Conservation (phyloP, 1,284 basidiomycete genomes). For the Ceratobasidium sp. region DNA sequence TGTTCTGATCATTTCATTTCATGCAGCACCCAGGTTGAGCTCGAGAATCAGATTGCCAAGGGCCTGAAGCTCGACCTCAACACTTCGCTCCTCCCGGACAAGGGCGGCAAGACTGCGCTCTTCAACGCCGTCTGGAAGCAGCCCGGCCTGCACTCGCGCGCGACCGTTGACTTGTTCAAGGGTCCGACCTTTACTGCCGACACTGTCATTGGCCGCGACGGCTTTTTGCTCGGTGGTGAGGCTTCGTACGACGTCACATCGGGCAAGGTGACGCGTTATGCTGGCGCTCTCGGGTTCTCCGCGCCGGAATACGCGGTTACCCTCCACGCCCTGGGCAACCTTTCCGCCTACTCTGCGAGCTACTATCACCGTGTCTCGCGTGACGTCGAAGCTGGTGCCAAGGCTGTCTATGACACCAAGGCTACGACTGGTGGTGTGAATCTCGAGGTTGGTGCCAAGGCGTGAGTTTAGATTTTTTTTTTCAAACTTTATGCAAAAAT, state of each 20-base stretch:
- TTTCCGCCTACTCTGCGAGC: constrained; percentile 92
- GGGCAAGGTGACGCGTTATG: constrained; percentile 91
- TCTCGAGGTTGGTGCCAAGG: constrained; percentile 96
- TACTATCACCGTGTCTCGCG: constrained; percentile 98
- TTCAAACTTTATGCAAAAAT: background rate
- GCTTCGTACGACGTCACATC: constrained; percentile 96
- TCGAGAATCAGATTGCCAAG: constrained; percentile 98
- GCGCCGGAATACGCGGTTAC: constrained; percentile 98
- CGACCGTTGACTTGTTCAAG: constrained; percentile 94
- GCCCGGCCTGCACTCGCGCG: constrained; percentile 93
- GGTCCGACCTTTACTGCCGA: constrained; percentile 98
- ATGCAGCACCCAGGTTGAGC: constrained; percentile 78
- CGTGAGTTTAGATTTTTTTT: constrained; percentile 62
- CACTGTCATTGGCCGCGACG: constrained; percentile 93
- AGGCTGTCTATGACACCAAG: constrained; percentile 97
- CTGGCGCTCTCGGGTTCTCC: constrained; percentile 91
- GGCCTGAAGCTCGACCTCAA: constrained; percentile 95
- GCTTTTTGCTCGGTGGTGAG: constrained; percentile 97
- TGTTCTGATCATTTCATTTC: constrained; percentile 44
- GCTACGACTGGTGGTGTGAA: constrained; percentile 85
- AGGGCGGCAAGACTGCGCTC: constrained; percentile 81
- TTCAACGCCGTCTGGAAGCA: constrained; percentile 92
- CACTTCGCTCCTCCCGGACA: constrained; percentile 86
- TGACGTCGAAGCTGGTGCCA: constrained; percentile 98
- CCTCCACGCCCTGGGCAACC: constrained; percentile 93